Conservation (phyloP, 306 rosid genomes). For the Sicyos edulis region DNA sequence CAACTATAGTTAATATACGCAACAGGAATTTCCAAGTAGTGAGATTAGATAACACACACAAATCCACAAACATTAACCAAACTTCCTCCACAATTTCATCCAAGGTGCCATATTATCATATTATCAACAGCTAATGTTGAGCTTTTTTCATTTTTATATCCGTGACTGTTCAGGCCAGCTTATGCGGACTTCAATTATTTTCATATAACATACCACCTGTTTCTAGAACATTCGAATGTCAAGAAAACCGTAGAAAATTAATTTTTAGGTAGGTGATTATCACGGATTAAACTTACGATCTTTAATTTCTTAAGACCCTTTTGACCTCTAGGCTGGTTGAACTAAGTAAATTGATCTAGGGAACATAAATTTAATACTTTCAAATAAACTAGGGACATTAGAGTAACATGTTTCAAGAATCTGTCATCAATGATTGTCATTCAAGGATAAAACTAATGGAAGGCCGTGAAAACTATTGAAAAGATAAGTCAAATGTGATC, state of each 20-base stretch:
- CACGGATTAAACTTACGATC: too few species aligned
- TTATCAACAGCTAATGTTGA: background rate
- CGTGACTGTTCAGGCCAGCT: too few species aligned
- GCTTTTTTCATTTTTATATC: background rate
- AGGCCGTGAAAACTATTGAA: background rate
- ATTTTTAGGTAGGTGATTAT: too few species aligned
- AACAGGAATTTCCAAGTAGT: background rate
- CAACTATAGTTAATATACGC: background rate
- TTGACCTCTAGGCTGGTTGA: too few species aligned
- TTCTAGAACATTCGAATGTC: too few species aligned
- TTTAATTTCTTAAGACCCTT: too few species aligned
- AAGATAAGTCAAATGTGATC: too few species aligned
- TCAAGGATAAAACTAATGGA: background rate
- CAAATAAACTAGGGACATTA: background rate
- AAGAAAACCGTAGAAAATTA: too few species aligned
- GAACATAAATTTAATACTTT: background rate
- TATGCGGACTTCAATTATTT: too few species aligned
- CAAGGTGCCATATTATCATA: background rate
- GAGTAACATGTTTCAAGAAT: background rate
- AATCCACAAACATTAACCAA: background rate
- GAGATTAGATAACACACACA: background rate
- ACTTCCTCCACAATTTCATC: background rate
- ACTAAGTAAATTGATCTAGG: conserved; percentile 3
- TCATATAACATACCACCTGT: too few species aligned
- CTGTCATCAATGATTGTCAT: conserved; percentile 1